A percentile compares a stretch with the other conserved stretches of the same genome.
Evolutionary conservation across 2,329 filamentous ascomycete genomes (phyloP).

Genomic region (Aspergillus phoenicis): DNA sequence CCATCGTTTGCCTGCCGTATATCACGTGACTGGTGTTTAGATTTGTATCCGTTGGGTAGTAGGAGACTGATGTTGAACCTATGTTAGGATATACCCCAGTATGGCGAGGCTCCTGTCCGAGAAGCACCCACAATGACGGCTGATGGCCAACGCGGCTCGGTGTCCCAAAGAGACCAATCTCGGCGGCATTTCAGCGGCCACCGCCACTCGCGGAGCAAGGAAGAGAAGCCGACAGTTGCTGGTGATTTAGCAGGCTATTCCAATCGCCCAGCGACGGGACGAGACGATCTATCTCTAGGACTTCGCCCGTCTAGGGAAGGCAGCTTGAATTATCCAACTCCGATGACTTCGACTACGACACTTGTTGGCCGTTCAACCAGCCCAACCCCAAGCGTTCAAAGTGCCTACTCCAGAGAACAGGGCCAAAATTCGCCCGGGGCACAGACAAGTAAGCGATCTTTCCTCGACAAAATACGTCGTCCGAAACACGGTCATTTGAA

Average conservation of each 20-base stretch:
- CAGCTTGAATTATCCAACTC: conserved; percentile 45
- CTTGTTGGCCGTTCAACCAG: conserved; percentile 70
- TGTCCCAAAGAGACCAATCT: conserved; percentile 55
- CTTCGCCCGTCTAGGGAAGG: conserved; percentile 56
- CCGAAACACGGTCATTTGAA: conserved; percentile 45
- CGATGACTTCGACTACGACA: conserved; percentile 53
- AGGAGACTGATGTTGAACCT: neutral
- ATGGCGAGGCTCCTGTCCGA: conserved; percentile 76
- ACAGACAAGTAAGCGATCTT: conserved; percentile 47
- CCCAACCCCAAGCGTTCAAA: conserved; percentile 75
- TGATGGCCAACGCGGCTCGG: conserved; percentile 62
- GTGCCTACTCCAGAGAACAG: conserved; percentile 56
- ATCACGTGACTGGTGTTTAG: neutral
- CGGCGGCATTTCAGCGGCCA: conserved; percentile 53
- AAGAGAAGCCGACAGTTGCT: conserved; percentile 52
- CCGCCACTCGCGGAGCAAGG: conserved; percentile 57
- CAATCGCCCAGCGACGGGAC: conserved; percentile 70
- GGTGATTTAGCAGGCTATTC: conserved; percentile 52
- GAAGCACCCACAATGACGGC: conserved; percentile 65
- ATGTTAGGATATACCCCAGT: conserved; percentile 69
- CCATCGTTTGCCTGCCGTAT: neutral
- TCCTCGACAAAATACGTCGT: conserved; percentile 58
- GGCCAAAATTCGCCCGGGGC: conserved; percentile 44
- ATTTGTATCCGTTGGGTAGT: neutral
- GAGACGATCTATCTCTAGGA: conserved; percentile 69